These are phyloP conservation scores for Chlamydomonas reinhardtii DNA, from an alignment of 163 green algal species.

Conservation along the genomic window DNA sequence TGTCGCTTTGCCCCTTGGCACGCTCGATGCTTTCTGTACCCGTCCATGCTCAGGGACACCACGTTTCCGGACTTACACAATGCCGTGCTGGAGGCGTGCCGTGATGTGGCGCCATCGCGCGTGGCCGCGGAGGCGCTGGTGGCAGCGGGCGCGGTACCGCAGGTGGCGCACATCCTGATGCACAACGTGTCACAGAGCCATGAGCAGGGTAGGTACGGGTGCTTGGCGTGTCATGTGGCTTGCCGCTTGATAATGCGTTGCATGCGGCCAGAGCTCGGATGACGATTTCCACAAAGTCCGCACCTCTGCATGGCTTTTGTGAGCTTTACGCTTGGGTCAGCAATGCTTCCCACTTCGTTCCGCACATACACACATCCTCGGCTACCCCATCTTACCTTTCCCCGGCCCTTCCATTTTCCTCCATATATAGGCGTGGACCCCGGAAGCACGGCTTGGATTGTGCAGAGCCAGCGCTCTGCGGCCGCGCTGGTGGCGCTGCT, in stretches of 20 bases:
- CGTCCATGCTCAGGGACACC: neutral
- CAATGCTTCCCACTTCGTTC: no score
- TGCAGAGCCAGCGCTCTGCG: conserved; percentile 17
- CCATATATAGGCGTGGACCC: neutral
- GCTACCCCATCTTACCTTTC: no score
- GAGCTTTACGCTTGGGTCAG: no score
- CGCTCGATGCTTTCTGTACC: no score
- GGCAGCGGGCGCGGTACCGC: neutral
- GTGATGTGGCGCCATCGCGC: neutral
- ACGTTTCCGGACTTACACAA: neutral
- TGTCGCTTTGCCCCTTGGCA: no score
- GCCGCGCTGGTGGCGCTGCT: conserved; percentile 15
- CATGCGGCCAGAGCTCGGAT: no score
- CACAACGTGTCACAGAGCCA: neutral
- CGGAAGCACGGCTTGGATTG: neutral
- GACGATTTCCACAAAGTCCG: no score
- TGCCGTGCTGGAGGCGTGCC: conserved; percentile 10
- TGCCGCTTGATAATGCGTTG: neutral
- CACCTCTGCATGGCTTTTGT: no score
- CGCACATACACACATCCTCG: no score
- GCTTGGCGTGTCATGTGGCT: neutral
- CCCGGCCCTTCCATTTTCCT: no score
- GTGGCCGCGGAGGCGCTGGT: conserved; percentile 17
- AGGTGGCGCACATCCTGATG: neutral
- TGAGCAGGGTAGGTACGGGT: neutral